These are phyloP conservation scores for Chytriomyces confervae DNA, from an alignment of 192 early-diverging fungal genomes.

Conservation along the genomic window DNA sequence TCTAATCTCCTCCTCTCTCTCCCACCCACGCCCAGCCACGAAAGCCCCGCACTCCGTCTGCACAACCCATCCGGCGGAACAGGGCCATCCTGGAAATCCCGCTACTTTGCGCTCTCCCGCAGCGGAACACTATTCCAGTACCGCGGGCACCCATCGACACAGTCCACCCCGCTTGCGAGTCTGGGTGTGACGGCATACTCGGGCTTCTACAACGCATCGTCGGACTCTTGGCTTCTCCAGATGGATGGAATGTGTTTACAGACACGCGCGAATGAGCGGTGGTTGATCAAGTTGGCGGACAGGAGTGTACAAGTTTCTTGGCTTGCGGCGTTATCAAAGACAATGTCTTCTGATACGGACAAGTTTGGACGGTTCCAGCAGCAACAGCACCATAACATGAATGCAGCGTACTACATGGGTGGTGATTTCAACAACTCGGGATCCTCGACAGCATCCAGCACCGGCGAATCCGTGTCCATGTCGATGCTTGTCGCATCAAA, in stretches of 20 bases:
- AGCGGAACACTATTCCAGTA: neutral
- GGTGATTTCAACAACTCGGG: too few species aligned
- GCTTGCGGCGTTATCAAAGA: neutral
- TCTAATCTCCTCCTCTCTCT: too few species aligned
- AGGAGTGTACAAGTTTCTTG: neutral
- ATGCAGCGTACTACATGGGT: neutral
- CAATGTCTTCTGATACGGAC: neutral
- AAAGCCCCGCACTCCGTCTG: neutral
- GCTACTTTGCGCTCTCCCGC: slow-evolving; percentile 5
- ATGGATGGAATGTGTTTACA: neutral
- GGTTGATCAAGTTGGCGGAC: neutral
- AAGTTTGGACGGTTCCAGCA: neutral
- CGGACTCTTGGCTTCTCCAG: neutral
- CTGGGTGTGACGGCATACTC: neutral
- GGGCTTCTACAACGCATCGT: neutral
- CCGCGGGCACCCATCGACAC: neutral
- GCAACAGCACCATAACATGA: neutral
- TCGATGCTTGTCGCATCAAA: too few species aligned
- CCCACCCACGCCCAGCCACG: neutral
- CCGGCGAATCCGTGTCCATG: too few species aligned
- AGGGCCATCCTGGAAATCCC: neutral
- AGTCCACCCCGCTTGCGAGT: neutral
- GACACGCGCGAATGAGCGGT: neutral
- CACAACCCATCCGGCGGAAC: neutral
- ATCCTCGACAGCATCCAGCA: too few species aligned